Base-by-base conservation (phyloP, 257 asterid species). In the Nicotiana knightiana region DNA sequence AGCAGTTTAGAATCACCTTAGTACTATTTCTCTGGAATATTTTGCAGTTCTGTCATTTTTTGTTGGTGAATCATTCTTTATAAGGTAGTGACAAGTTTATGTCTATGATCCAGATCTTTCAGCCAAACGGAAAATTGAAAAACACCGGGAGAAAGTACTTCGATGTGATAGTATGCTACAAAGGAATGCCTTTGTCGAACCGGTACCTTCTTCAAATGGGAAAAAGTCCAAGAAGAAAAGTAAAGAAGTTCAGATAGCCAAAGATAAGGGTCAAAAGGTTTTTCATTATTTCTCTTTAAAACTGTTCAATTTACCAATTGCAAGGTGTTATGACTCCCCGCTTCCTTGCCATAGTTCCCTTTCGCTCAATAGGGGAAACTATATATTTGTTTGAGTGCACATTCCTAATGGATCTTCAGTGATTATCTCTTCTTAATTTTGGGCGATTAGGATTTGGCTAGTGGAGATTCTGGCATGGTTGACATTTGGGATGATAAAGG, bases 61-160 rank as follows among this genome's bases (percentile, higher is more conserved):
- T 21, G n/a, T 70, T 70, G 57, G 58, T 0, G 6, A 68, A 43
- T 70, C 35, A 28, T 70, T 43, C 37, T 39, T 46, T 7, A 71
- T 2, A 0, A 1, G 24, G 43, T 81, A 3, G 17, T 81, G 78
- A 66, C 26, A 18, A 48, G 59, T 33, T 82, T 78, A 46, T 59
- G 61, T 83, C 32, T 66, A 18, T 12, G 6, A 55, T 81, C 18
- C 89, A 96, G 99, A 96, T 89, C 94, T 92, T 82, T 88, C 98
- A 76, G 93, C 85, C 58, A 93, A 87, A 86, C 89, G 95, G 28
- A 96, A 94, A 92, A 94, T 96, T 84, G 98, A 96, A 83, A 96
- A 94, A 84, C 90, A 83, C 83, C 86, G 97, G 86, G 94, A 91
- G 58, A 92, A 89, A 83, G 97, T 93, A 33, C 90, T 96, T 64